Base-by-base conservation (phyloP, 805 yeast genomes). In the Sugiyamaella valdiviana region DNA sequence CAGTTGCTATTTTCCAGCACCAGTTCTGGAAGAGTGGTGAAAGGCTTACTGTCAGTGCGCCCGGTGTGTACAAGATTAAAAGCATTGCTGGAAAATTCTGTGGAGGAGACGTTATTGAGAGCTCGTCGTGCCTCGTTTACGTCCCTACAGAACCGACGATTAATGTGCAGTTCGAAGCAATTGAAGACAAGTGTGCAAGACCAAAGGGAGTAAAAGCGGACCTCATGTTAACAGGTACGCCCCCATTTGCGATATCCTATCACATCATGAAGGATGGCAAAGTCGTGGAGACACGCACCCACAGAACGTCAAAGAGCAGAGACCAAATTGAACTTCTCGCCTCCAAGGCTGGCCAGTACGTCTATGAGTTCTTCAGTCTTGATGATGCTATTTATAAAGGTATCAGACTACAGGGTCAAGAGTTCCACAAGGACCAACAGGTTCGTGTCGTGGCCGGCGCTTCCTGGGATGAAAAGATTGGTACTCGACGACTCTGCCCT, bases 121-220 rank as follows among this genome's bases (percentile, higher is more conserved):
- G 77, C 9, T 73, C 80, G 1, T 63, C 70, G 1, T 70, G 84
- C 9, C 60, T 69, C 15, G 73, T 87, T 1, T 79, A 88, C 0
- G 67, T 69, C 29, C 83, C 85, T 4, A 75, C 80, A 2, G 74
- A 75, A 32, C 83, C 85, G 7, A 59, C 68, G 19, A 51, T 80
- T 20, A 55, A 62, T 2, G 73, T 77, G 14, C 61, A 55, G 23
- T 72, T 70, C 51, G 70, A 70, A 12, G 79, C 91, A 2, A 79
- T 91, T 2, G 71, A 79, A 21, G 98, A 91, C 59, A 78, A 83
- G 43, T 93, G 99, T 69, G 85, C 93, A 24, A 99, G 99, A 0
- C 87, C 89, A 40, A 82, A 88, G 6, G 99, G 97, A 0, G 79
- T 89, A 51, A 72, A 75, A 26, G 88, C 87, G 52, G 85, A 82